Percentiles rank a stretch among this genome's conserved stretches.
Evolutionary conservation across 768 basidiomycete species (phyloP).

Genomic region (Postia placenta): DNA sequence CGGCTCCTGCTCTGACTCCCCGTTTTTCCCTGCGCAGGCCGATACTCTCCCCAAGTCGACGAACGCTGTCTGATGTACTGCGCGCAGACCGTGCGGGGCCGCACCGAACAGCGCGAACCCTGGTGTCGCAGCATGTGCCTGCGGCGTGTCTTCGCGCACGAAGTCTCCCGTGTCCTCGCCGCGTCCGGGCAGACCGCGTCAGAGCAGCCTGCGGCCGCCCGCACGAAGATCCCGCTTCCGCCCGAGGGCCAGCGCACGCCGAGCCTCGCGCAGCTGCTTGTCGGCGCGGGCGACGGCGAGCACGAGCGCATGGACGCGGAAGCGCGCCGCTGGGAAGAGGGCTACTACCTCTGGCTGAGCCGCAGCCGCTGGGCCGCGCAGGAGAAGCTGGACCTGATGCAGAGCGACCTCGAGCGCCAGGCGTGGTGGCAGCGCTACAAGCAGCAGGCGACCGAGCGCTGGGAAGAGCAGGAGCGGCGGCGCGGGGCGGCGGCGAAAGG

Average conservation of each 20-base stretch:
- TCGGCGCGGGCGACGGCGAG: constrained; percentile 7
- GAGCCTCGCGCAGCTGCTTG: constrained; percentile 27
- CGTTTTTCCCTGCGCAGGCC: constrained; percentile 13
- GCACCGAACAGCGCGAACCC: constrained; percentile 25
- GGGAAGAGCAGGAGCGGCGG: constrained; percentile 36
- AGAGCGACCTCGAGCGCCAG: constrained; percentile 47
- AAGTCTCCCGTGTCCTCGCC: constrained; percentile 23
- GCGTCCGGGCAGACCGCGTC: no score
- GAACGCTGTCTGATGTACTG: constrained; percentile 32
- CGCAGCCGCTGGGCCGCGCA: constrained; percentile 44
- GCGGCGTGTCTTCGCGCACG: constrained; percentile 30
- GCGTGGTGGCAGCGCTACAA: constrained; percentile 33
- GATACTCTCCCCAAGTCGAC: constrained; percentile 25
- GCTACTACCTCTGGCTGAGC: constrained; percentile 71
- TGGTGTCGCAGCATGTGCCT: constrained; percentile 31
- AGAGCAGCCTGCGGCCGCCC: neutral
- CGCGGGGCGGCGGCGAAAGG: no score
- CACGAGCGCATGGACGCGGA: constrained; percentile 23
- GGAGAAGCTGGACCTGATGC: constrained; percentile 58
- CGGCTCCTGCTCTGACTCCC: neutral
- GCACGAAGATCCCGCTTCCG: constrained; percentile 52
- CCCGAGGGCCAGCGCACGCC: constrained; percentile 51
- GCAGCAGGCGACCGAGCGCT: constrained; percentile 45
- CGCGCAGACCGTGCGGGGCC: constrained; percentile 26
- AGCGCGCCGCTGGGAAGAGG: constrained; percentile 63